Conservation (phyloP, 305 asterid genomes). For the Ruellia speciosa region DNA sequence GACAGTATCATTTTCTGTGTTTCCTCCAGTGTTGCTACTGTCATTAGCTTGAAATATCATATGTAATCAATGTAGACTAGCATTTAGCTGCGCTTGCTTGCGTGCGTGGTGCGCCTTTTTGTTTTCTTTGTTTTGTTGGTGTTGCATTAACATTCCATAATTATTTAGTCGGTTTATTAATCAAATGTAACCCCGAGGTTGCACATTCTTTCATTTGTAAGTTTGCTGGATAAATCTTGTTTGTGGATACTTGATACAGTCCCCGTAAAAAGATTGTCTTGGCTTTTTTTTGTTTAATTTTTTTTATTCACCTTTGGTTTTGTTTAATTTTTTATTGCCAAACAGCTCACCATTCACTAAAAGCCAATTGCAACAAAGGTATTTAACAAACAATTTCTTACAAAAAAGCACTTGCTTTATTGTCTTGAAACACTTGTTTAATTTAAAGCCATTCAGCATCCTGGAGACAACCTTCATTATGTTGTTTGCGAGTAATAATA, state of each 20-base stretch:
- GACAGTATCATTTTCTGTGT: slow-evolving; percentile 20
- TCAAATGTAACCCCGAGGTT: slow-evolving; percentile 29
- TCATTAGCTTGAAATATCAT: slow-evolving; percentile 35
- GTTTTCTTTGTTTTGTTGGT: slow-evolving; percentile 26
- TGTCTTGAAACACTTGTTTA: no score
- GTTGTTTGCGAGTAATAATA: no score
- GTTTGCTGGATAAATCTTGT: not conserved
- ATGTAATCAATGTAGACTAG: slow-evolving; percentile 48
- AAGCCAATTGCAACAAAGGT: no score
- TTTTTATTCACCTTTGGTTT: not conserved
- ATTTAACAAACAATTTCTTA: no score
- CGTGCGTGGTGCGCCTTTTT: slow-evolving; percentile 46
- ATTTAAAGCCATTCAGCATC: no score
- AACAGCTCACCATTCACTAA: no score
- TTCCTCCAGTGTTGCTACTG: slow-evolving; percentile 23
- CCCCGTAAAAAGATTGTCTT: not conserved
- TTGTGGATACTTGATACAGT: not conserved
- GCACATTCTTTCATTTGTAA: slow-evolving; percentile 55
- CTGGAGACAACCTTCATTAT: no score
- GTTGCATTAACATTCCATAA: not conserved
- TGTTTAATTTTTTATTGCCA: no score
- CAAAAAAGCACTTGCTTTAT: no score
- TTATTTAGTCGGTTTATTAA: slow-evolving; percentile 21
- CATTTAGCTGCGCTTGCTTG: slow-evolving; percentile 28
- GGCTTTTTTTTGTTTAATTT: not conserved